These are phyloP conservation scores for Litsea cubeba DNA, from an alignment of 164 flowering plant genomes.

Conservation along the genomic window DNA sequence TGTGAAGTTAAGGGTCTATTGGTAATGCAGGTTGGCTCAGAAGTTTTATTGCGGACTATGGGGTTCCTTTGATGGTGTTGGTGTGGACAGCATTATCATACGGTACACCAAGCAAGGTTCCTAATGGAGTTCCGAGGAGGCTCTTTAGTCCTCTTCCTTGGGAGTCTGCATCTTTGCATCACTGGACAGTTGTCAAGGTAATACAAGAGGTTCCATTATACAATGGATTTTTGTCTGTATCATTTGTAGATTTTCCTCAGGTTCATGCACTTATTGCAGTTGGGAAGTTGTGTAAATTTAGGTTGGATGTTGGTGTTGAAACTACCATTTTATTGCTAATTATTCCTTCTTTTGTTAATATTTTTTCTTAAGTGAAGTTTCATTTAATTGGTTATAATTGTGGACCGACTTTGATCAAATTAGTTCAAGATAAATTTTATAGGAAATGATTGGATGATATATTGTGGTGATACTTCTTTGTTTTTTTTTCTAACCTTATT, in stretches of 20 bases:
- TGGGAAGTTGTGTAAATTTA: background rate
- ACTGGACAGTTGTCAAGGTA: conserved; percentile 51
- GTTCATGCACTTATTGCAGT: background rate
- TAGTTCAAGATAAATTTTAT: too few relatives aligned
- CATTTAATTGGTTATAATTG: background rate
- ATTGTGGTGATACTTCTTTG: background rate
- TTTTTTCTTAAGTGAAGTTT: background rate
- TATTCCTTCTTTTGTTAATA: background rate
- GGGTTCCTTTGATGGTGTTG: conserved; percentile 49
- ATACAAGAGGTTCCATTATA: background rate
- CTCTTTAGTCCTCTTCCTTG: conserved; percentile 43
- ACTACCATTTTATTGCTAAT: too few relatives aligned
- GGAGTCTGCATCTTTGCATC: conserved; percentile 36
- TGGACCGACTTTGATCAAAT: too few relatives aligned
- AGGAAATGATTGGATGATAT: background rate
- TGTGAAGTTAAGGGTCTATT: background rate
- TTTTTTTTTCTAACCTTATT: too few relatives aligned
- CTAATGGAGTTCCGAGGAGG: conserved; percentile 51
- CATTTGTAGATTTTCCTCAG: background rate
- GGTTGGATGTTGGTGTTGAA: background rate
- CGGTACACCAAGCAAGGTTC: conserved; percentile 36
- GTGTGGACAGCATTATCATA: conserved; percentile 50
- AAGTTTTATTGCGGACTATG: conserved; percentile 53
- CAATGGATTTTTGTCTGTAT: background rate
- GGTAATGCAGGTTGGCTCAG: conserved; percentile 32